Conservation (phyloP, 208 protist species). For the Blechomonas ayalai region DNA sequence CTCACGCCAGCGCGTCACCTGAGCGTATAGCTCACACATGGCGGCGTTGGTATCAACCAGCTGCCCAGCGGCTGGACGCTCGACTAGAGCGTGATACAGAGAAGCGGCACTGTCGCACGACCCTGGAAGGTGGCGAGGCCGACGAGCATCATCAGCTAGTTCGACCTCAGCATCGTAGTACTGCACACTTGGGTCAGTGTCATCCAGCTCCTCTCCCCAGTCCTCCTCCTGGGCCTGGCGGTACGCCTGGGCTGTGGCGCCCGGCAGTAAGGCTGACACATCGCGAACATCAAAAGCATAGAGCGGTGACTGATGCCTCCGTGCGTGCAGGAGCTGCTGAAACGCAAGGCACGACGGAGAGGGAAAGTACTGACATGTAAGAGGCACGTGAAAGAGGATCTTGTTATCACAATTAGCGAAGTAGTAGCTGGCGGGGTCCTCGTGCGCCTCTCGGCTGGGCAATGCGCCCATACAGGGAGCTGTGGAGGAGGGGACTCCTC, state of each 20-base stretch:
- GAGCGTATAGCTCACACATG: conserved; percentile 15
- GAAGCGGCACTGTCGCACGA: no score
- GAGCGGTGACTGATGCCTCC: conserved; percentile 35
- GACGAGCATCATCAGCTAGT: conserved; percentile 18
- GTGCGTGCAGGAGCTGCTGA: conserved; percentile 34
- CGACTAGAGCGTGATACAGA: conserved; percentile 20
- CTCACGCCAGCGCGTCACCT: conserved; percentile 25
- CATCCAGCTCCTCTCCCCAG: conserved; percentile 23
- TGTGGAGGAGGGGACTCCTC: no score
- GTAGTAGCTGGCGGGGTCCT: conserved; percentile 28
- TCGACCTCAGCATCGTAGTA: conserved; percentile 8
- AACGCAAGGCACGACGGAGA: conserved; percentile 40
- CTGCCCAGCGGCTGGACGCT: conserved; percentile 7
- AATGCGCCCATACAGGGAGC: conserved; percentile 66
- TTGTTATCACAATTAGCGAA: conserved; percentile 33
- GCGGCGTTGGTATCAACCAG: conserved; percentile 38
- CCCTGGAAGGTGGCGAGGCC: no score
- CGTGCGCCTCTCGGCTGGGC: conserved; percentile 41
- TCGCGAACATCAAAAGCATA: conserved; percentile 11
- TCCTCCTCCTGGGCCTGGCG: conserved; percentile 15
- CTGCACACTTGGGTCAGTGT: conserved; percentile 28
- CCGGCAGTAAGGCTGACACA: conserved; percentile 11
- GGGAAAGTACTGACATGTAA: conserved; percentile 57
- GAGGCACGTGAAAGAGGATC: conserved; percentile 24
- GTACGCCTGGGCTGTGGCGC: conserved; percentile 13